Evolutionary conservation across 495 filamentous ascomycete species (phyloP).

Genomic region (Arthonia radiata): DNA sequence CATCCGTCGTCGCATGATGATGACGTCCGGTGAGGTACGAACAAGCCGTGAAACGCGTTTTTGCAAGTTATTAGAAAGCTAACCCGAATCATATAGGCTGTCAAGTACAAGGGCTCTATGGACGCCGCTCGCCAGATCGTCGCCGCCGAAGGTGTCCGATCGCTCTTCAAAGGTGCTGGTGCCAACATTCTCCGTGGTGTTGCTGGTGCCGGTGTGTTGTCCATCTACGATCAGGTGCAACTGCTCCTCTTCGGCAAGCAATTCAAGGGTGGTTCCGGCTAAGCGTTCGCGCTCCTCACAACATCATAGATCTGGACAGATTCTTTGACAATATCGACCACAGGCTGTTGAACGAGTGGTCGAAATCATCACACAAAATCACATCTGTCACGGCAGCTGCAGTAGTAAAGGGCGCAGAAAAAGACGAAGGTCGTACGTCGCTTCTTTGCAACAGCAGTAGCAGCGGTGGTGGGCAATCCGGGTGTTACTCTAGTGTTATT

Average conservation of each 20-base stretch:
- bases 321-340: too few species aligned
- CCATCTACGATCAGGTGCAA: conserved; percentile 65
- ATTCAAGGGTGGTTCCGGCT: conserved; percentile 40
- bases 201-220: conserved; percentile 98
- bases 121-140: conserved; percentile 91
- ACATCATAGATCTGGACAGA: too few species aligned
- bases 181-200: conserved; percentile 99
- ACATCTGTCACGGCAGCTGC: too few species aligned
- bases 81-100: conserved; percentile 33
- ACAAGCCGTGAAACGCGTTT: conserved; percentile 1
- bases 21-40: conserved; percentile 66
- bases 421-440: too few species aligned
- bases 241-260: neutral
- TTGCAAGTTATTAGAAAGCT: neutral
- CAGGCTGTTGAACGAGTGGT: too few species aligned
- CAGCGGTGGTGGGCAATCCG: too few species aligned
- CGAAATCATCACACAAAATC: too few species aligned
- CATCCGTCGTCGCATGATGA: conserved; percentile 99
- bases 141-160: conserved; percentile 85
- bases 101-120: conserved; percentile 92
- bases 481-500: too few species aligned
- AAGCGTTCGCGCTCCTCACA: conserved; percentile 26
- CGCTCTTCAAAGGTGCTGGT: conserved; percentile 99
- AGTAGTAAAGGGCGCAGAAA: too few species aligned
- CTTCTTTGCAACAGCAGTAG: too few species aligned